A percentile compares a stretch with the other conserved stretches of the same genome.
These are phyloP conservation scores for Sindora glabra DNA, from an alignment of 306 rosid genomes.

Conservation along the genomic window DNA sequence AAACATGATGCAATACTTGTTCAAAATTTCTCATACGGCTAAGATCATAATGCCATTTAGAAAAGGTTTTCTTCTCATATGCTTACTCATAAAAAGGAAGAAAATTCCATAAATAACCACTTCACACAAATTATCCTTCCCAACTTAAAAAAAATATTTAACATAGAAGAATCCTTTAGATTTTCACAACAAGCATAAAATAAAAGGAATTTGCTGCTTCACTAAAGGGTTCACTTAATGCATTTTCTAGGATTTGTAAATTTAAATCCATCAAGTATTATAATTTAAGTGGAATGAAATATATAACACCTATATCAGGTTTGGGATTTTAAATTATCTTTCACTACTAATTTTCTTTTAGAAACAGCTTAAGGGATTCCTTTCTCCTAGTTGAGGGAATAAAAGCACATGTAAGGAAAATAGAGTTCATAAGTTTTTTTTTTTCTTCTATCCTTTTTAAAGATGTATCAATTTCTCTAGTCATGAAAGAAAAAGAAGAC, in stretches of 20 bases:
- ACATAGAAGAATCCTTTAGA: background rate
- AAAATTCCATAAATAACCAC: constrained; percentile 18
- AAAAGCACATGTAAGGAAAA: background rate
- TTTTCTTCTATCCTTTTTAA: background rate
- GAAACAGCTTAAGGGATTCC: background rate
- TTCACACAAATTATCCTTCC: background rate
- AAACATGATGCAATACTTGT: no score
- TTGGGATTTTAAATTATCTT: background rate
- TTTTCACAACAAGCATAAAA: background rate
- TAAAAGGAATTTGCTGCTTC: background rate
- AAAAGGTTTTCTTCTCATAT: constrained; percentile 88
- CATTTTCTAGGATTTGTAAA: background rate
- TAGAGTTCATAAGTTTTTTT: no score
- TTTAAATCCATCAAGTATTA: background rate
- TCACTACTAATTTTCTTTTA: background rate
- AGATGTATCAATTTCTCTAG: background rate
- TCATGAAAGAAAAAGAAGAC: background rate
- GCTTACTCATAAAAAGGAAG: constrained; percentile 39
- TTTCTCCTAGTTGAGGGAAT: background rate
- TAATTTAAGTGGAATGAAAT: background rate
- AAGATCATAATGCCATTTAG: constrained; percentile 96
- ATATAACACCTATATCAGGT: no score
- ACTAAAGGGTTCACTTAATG: background rate
- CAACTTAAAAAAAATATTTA: background rate
- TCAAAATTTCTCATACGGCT: constrained; percentile 91